phyloP scores from a whole-genome alignment of 2,329 filamentous ascomycete species.

The Byssoonygena ceratinophila region DNA sequence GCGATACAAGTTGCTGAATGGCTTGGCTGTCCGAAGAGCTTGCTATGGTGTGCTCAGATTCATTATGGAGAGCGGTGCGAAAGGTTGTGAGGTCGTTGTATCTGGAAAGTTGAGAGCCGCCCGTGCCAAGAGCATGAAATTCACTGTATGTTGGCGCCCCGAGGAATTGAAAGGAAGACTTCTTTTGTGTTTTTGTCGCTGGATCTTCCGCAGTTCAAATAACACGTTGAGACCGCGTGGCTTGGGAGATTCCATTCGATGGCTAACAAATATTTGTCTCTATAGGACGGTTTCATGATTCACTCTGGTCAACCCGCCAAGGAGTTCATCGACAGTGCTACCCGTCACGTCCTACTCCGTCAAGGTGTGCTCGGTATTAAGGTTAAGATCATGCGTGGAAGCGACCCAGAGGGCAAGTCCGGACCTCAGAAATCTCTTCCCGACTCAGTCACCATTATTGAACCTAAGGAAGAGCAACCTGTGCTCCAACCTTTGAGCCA shows the following conservation, averaged over 20 bases:
- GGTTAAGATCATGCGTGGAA: conserved; percentile 99
- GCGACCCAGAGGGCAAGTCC: conserved; percentile 97
- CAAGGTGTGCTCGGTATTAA: conserved; percentile 99
- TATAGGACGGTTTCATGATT: conserved; percentile 96
- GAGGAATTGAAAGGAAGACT: not conserved
- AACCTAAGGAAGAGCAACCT: conserved; percentile 98
- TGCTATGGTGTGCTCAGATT: conserved; percentile 99
- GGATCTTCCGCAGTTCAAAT: not conserved
- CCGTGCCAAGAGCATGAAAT: conserved; percentile 99
- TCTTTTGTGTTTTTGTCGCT: not conserved
- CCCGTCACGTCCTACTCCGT: conserved; percentile 97
- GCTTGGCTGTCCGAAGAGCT: conserved; percentile 93
- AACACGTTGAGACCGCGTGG: not conserved
- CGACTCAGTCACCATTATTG: conserved; percentile 98
- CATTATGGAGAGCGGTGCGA: conserved; percentile 99
- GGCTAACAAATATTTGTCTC: conserved; percentile 4
- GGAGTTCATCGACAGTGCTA: conserved; percentile 98
- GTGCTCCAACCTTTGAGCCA: conserved; percentile 92
- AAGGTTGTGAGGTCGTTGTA: conserved; percentile 99
- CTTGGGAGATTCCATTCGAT: not conserved
- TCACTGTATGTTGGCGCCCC: conserved; percentile 61
- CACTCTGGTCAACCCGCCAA: conserved; percentile 99
- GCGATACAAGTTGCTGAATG: conserved; percentile 99
- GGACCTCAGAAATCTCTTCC: conserved; percentile 95
- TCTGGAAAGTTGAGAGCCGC: conserved; percentile 98